A percentile compares a stretch with the other conserved stretches of the same genome.
Evolutionary conservation across 2,329 filamentous ascomycete species (phyloP).

Genomic region (Cordyceps cicadae): DNA sequence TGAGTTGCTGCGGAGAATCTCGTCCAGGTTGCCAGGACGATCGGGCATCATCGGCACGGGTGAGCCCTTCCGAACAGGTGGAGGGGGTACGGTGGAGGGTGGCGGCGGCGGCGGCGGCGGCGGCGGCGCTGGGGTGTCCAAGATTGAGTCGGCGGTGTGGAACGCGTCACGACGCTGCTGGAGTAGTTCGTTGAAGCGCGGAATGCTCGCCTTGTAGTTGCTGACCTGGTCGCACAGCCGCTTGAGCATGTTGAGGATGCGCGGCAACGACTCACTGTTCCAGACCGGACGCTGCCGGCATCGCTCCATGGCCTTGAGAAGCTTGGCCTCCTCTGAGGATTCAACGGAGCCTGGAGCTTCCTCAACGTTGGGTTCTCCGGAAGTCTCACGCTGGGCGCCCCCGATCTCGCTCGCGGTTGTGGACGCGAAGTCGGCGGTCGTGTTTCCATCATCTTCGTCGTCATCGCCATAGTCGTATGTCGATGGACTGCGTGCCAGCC

Average conservation of each 20-base stretch:
- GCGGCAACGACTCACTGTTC: slow-evolving; percentile 40
- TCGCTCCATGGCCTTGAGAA: slow-evolving; percentile 38
- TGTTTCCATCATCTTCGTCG: slow-evolving; percentile 28
- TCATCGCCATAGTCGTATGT: slow-evolving; percentile 49
- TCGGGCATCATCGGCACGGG: slow-evolving; percentile 30
- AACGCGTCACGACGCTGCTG: slow-evolving; percentile 58
- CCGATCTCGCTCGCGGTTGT: slow-evolving; percentile 2
- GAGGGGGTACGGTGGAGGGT: background rate
- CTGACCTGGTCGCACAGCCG: slow-evolving; percentile 48
- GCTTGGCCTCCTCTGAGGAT: slow-evolving; percentile 22
- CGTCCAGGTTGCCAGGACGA: slow-evolving; percentile 33
- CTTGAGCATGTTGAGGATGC: slow-evolving; percentile 50
- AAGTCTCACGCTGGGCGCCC: background rate
- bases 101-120: background rate
- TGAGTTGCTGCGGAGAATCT: slow-evolving; percentile 37
- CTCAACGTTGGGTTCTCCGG: background rate
- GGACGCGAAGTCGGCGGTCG: slow-evolving; percentile 6
- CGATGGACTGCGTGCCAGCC: slow-evolving; percentile 70
- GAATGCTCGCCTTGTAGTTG: slow-evolving; percentile 40
- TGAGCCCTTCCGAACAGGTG: slow-evolving; percentile 21
- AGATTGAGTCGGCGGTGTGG: slow-evolving; percentile 47
- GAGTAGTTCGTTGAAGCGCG: slow-evolving; percentile 65
- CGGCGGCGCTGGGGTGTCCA: slow-evolving; percentile 25
- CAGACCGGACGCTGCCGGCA: slow-evolving; percentile 48
- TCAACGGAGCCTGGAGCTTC: background rate